Conservation (phyloP, 2,329 filamentous ascomycete species). For the Curvularia lunata region DNA sequence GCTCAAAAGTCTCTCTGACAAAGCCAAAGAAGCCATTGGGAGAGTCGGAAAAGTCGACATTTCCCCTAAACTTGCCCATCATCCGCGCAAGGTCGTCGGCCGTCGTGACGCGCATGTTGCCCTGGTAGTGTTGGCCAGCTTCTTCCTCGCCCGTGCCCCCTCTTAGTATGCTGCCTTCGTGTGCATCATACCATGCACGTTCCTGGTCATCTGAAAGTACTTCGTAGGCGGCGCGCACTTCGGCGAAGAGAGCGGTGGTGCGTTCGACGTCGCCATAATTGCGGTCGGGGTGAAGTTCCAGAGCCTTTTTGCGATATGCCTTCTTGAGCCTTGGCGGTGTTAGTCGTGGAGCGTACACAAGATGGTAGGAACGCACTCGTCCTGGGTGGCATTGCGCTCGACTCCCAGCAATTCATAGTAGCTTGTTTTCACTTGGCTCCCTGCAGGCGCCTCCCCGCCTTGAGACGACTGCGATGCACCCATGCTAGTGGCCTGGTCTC, state of each 20-base stretch:
- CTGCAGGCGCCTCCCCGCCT: constrained; percentile 28
- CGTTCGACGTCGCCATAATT: constrained; percentile 86
- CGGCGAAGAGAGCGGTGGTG: constrained; percentile 85
- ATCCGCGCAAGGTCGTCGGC: constrained; percentile 78
- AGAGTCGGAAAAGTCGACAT: constrained; percentile 79
- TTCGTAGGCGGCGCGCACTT: constrained; percentile 92
- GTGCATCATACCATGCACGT: constrained; percentile 96
- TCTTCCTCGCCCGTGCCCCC: constrained; percentile 62
- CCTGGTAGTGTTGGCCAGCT: constrained; percentile 63
- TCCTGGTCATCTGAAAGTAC: constrained; percentile 96
- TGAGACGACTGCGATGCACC: constrained; percentile 56
- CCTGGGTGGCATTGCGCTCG: constrained; percentile 73
- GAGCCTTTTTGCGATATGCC: constrained; percentile 86
- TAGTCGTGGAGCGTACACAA: neutral
- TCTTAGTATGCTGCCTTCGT: constrained; percentile 81
- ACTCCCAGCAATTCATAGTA: constrained; percentile 87
- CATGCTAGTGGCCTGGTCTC: constrained; percentile 42
- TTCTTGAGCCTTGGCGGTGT: constrained; percentile 75
- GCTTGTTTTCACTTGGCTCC: constrained; percentile 66
- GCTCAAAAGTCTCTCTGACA: constrained; percentile 76
- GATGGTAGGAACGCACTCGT: constrained; percentile 66
- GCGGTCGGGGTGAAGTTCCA: constrained; percentile 93
- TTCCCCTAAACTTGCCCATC: constrained; percentile 79
- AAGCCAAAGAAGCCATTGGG: constrained; percentile 85
- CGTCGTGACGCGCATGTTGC: constrained; percentile 77